These are phyloP conservation scores for Alternaria sp. DNA, from an alignment of 2,329 filamentous ascomycete genomes.

Conservation along the genomic window DNA sequence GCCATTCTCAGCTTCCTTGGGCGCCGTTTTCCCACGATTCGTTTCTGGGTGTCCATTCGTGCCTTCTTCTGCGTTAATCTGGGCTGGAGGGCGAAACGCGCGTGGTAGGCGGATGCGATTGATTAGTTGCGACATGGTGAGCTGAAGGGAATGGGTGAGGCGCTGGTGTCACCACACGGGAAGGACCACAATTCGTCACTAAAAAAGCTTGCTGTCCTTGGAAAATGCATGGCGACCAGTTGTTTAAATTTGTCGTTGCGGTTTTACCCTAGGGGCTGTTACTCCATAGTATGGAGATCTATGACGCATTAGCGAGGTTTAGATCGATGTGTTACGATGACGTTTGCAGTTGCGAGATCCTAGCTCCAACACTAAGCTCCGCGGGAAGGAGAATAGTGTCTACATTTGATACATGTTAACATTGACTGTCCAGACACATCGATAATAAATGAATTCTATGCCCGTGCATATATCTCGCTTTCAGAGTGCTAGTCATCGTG, in stretches of 20 bases:
- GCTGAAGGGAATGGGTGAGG: background rate
- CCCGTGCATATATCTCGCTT: conserved; percentile 1
- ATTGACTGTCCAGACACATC: conserved; percentile 1
- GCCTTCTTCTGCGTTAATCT: conserved; percentile 21
- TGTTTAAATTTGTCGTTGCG: conserved; percentile 14
- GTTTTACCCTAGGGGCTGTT: background rate
- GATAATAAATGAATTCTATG: background rate
- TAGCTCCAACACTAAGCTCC: conserved; percentile 7
- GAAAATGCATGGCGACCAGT: conserved; percentile 16
- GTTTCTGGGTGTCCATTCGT: conserved; percentile 20
- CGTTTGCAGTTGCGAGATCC: conserved; percentile 13
- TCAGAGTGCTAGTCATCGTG: background rate
- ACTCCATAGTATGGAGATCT: conserved; percentile 11
- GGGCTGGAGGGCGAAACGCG: conserved; percentile 23
- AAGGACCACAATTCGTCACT: background rate
- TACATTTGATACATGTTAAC: conserved; percentile 4
- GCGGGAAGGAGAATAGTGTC: background rate
- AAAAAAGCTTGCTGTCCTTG: conserved; percentile 9
- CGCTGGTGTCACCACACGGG: background rate
- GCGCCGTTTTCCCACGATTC: conserved; percentile 15
- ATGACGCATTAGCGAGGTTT: conserved; percentile 19
- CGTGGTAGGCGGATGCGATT: conserved; percentile 18
- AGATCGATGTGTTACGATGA: conserved; percentile 13
- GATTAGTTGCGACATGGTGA: conserved; percentile 1
- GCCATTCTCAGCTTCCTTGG: conserved; percentile 20